Evolutionary conservation across 2,329 filamentous ascomycete species (phyloP).

Genomic region (Sporothrix variecibatus): DNA sequence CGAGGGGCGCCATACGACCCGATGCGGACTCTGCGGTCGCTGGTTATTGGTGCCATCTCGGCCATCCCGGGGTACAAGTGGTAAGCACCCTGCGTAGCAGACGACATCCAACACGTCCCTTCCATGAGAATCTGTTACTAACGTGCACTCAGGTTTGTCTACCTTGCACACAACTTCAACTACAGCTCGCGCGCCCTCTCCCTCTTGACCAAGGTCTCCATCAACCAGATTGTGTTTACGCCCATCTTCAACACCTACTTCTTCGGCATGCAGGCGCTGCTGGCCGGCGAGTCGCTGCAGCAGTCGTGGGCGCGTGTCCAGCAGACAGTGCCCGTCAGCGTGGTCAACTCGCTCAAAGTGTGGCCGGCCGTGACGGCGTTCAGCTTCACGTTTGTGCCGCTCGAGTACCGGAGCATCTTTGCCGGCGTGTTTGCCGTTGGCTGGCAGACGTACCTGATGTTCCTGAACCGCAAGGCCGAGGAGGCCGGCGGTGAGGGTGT

Average conservation of each 20-base stretch:
- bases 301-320: constrained; percentile 71
- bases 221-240: constrained; percentile 81
- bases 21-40: constrained; percentile 66
- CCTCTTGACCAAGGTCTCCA: constrained; percentile 71
- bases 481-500: constrained; percentile 29
- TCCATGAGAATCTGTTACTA: neutral
- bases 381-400: constrained; percentile 78
- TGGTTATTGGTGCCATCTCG: constrained; percentile 71
- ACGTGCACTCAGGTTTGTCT: constrained; percentile 66
- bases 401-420: constrained; percentile 80
- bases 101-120: neutral
- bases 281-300: constrained; percentile 65
- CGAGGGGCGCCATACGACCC: constrained; percentile 65
- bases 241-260: constrained; percentile 84
- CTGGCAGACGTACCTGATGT: constrained; percentile 90
- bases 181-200: constrained; percentile 72
- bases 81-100: constrained; percentile 56
- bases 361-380: constrained; percentile 89
- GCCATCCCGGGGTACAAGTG: constrained; percentile 81
- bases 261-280: constrained; percentile 74
- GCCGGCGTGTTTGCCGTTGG: constrained; percentile 77
- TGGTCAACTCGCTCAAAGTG: constrained; percentile 78
- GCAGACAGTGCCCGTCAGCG: constrained; percentile 73
- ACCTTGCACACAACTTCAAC: constrained; percentile 80
- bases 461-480: constrained; percentile 67